Base-by-base conservation (phyloP, 805 yeast genomes). In the Pichia membranifaciens region DNA sequence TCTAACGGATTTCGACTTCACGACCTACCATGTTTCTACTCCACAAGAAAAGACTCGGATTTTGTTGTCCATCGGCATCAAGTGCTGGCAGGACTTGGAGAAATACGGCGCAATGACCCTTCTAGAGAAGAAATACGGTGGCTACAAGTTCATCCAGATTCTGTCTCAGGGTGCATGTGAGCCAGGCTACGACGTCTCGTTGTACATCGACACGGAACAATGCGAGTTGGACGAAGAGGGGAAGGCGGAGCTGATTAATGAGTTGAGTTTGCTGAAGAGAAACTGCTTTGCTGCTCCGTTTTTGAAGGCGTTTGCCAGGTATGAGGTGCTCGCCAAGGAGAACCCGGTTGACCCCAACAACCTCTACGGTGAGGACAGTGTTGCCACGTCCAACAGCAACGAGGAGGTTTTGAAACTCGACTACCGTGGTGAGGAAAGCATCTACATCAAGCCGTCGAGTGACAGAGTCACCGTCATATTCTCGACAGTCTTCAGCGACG, bases 391-490 rank as follows among this genome's bases (percentile, higher is more conserved):
- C 41, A 61, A 62, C 45, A 67, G 67, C 40, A 72, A 74, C 31
- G 82, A 81, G 52, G 76, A 76, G 44, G 84, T 83, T 3, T 72
- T 83, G 68, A 76, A 78, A 20, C 73, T 93, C 48, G 81, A 84
- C 65, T 91, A 93, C 70, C 83, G 99, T 62, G 97, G 93, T 48
- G 88, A 85, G 57, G 99, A 93, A 66, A 78, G 89, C 48, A 88
- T 93, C 60, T 93, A 79, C 65, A 81, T 93, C 61, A 83, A 84
- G 65, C 96, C 99, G 4, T 81, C 95, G 31, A 87, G 84, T 62
- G 99, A 93, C 67, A 82, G 99, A 66, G 96, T 93, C 45, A 93
- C 99, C 1, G 97, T 91, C 35, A 85, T 93, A 41, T 93, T 93
- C 69, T 87, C 96, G 42, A 93, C 98, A 4, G 74, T 88, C 21